Evolutionary conservation across 768 basidiomycete genomes (phyloP).

Genomic region (Macrocybe gigantea): DNA sequence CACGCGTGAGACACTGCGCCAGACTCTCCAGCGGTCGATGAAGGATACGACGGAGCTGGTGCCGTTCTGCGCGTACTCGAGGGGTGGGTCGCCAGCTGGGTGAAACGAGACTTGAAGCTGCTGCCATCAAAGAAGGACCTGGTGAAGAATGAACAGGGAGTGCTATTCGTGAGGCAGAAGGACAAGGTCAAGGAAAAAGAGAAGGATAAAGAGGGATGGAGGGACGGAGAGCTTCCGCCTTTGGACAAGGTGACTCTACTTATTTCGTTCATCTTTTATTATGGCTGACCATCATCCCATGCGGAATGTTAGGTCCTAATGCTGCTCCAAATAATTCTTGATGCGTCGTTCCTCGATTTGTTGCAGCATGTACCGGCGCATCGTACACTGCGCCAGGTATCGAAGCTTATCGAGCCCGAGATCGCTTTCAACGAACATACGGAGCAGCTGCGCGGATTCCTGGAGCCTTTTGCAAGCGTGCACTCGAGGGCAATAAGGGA

Average conservation of each 20-base stretch:
- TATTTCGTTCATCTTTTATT: neutral
- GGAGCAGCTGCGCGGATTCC: slow-evolving; percentile 51
- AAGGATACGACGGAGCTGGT: slow-evolving; percentile 44
- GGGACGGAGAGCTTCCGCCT: slow-evolving; percentile 27
- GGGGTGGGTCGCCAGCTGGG: slow-evolving; percentile 39
- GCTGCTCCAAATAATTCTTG: slow-evolving; percentile 63
- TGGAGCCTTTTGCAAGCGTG: slow-evolving; percentile 57
- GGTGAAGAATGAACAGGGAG: slow-evolving; percentile 35
- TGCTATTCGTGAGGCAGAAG: slow-evolving; percentile 24
- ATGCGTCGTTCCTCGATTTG: slow-evolving; percentile 65
- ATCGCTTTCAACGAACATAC: slow-evolving; percentile 41
- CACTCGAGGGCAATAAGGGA: slow-evolving; percentile 46
- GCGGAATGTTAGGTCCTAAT: slow-evolving; percentile 35
- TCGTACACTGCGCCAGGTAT: slow-evolving; percentile 40
- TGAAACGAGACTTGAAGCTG: slow-evolving; percentile 26
- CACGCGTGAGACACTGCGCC: slow-evolving; percentile 33
- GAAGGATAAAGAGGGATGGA: too few species aligned
- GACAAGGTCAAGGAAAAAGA: slow-evolving; percentile 12
- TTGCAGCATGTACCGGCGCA: slow-evolving; percentile 62
- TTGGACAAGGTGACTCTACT: slow-evolving; percentile 32
- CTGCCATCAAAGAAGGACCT: slow-evolving; percentile 33
- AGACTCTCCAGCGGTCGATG: slow-evolving; percentile 46
- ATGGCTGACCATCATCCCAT: too few species aligned
- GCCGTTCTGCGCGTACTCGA: slow-evolving; percentile 41
- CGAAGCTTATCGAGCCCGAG: slow-evolving; percentile 50